Conservation (phyloP, 2,329 filamentous ascomycete genomes). For the Chaetothyriales sp. region DNA sequence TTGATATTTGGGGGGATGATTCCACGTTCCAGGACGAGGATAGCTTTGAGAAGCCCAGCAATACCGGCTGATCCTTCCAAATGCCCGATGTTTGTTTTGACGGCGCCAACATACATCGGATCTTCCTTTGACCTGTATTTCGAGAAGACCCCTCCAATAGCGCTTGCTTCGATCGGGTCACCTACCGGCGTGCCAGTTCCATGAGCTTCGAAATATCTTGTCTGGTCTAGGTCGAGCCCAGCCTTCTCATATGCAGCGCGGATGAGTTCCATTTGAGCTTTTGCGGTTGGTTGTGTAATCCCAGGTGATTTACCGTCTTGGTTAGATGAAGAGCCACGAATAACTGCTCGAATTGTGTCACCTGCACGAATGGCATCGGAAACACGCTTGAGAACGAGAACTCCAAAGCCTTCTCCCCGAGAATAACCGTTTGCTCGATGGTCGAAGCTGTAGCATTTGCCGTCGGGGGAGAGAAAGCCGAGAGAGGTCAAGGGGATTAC, state of each 20-base stretch:
- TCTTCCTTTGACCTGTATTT: no score
- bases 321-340: slow-evolving; percentile 28
- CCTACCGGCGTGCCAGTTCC: slow-evolving; percentile 27
- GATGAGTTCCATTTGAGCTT: slow-evolving; percentile 24
- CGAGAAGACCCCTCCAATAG: no score
- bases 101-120: no score
- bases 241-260: slow-evolving; percentile 20
- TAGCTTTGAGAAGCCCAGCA: no score
- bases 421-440: slow-evolving; percentile 31
- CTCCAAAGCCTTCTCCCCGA: slow-evolving; percentile 31
- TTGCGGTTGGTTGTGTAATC: slow-evolving; percentile 29
- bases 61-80: no score
- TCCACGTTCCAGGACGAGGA: no score
- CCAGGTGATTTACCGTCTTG: slow-evolving; percentile 33
- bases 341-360: slow-evolving; percentile 30
- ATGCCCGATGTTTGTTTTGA: no score
- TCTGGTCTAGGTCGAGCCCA: slow-evolving; percentile 12
- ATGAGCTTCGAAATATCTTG: slow-evolving; percentile 18
- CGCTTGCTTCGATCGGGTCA: slow-evolving; percentile 17
- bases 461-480: slow-evolving; percentile 16
- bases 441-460: slow-evolving; percentile 23
- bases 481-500: slow-evolving; percentile 54
- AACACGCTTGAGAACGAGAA: slow-evolving; percentile 30
- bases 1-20: no score
- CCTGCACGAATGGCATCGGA: slow-evolving; percentile 27